Base-by-base conservation (phyloP, 495 filamentous ascomycete species). In the Hypoxylon subgilvum region DNA sequence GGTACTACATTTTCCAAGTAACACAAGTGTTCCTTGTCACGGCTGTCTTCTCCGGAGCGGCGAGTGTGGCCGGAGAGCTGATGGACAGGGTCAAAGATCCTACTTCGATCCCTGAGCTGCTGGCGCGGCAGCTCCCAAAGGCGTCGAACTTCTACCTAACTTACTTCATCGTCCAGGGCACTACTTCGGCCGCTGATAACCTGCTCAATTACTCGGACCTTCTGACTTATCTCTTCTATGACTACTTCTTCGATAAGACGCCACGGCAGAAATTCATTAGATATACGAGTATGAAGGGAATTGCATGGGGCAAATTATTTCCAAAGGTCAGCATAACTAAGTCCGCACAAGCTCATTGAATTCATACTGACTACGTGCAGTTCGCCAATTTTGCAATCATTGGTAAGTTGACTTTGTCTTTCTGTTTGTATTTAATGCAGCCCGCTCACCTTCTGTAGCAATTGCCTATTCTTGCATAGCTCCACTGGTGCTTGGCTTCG, bases 71-170 rank as follows among this genome's bases (percentile, higher is more conserved):
- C 0, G 82, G 85, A 4, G 66, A 68, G 23, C 76, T 88, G 8
- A 61, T 68, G 5, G 30, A 78, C 1, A 85, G 92, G 57, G 76
- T 89, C 17, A 36, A 81, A 1, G 47, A 94, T 6, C 91, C 92
- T 7, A 63, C 75, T 0, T 73, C 67, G 4, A 82, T 82, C 14
- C 74, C 85, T 7, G 77, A 70, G 13, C 59, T 96, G 41, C 80
- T 96, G 10, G 87, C 92, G 0, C 65, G 77, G 34, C 88, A 89
- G 49, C 74, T 96, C 3, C 92, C 92, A 2, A 84, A 80, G 50
- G 89, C 92, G 0, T 89, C 89, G 52, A 96, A 92, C 69, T 96
- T 96, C 70, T 96, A 94, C 72, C 82, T 96, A 36, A 88, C 88
- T 0, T 96, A 93, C 70, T 91, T 96, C 66, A 80, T 96, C 48